These are phyloP conservation scores for Sistotremastrum niveocremeum DNA, from an alignment of 768 basidiomycete genomes.

Conservation along the genomic window DNA sequence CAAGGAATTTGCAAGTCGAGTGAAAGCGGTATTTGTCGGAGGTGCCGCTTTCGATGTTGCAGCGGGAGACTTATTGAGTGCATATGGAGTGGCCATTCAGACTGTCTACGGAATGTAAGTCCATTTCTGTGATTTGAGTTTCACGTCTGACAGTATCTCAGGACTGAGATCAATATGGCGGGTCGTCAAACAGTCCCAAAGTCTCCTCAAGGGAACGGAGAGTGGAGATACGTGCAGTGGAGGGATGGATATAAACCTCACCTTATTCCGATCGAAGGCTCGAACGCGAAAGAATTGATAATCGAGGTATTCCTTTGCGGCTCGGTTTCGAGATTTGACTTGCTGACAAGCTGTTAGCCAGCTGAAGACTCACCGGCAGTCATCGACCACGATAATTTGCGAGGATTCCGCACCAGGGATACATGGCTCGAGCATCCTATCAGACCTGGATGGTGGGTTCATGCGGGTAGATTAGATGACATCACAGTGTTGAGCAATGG, in stretches of 20 bases:
- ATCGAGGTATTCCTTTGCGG: constrained; percentile 7
- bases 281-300: constrained; percentile 8
- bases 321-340: no score
- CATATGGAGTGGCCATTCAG: constrained; percentile 1
- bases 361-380: constrained; percentile 9
- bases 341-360: constrained; percentile 4
- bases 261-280: constrained; percentile 3
- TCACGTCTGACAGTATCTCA: no score
- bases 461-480: constrained; percentile 11
- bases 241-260: neutral
- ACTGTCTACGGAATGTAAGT: constrained; percentile 7
- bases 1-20: neutral
- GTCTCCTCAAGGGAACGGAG: neutral
- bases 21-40: constrained; percentile 5
- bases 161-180: constrained; percentile 4
- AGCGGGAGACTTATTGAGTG: constrained; percentile 3
- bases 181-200: neutral
- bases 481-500: constrained; percentile 18
- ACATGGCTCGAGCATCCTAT: constrained; percentile 12
- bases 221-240: constrained; percentile 6
- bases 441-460: constrained; percentile 10
- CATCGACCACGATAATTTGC: constrained; percentile 10
- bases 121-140: neutral
- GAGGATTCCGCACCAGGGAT: constrained; percentile 11
- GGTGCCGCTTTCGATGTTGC: constrained; percentile 8